Conservation (phyloP, 805 yeast genomes). For the Zygoascus ofunaensis region DNA sequence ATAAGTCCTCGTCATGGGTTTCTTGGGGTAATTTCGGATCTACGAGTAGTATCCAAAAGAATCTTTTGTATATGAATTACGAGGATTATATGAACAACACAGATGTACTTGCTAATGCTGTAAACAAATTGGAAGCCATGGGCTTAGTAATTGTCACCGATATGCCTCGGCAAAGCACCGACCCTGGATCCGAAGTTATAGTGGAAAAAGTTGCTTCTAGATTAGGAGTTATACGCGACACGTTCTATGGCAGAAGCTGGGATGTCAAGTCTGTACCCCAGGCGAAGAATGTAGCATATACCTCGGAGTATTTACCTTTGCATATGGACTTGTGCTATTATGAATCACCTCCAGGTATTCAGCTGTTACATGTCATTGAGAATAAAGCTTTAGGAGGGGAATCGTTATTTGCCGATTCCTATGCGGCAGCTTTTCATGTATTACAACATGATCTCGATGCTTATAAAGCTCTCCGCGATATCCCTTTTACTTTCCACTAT, state of each 20-base stretch:
- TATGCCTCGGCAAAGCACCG: constrained; percentile 36
- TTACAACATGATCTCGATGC: constrained; percentile 50
- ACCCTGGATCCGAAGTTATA: constrained; percentile 18
- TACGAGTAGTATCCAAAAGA: constrained; percentile 19
- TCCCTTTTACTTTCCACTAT: constrained; percentile 65
- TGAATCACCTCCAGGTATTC: constrained; percentile 76
- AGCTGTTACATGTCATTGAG: constrained; percentile 47
- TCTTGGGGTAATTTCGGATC: constrained; percentile 5
- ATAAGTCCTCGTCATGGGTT: constrained; percentile 20
- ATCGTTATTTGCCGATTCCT: constrained; percentile 60
- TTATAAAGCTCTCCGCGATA: constrained; percentile 47
- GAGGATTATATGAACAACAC: constrained; percentile 34
- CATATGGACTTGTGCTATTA: constrained; percentile 73
- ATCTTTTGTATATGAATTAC: constrained; percentile 25
- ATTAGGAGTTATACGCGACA: constrained; percentile 60
- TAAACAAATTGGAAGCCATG: constrained; percentile 41
- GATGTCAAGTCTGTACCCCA: constrained; percentile 47
- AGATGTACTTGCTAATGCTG: constrained; percentile 30
- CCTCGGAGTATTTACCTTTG: constrained; percentile 53
- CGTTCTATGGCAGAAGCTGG: constrained; percentile 64
- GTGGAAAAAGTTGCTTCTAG: constrained; percentile 41
- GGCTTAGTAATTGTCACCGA: constrained; percentile 51
- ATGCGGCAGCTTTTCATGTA: constrained; percentile 52
- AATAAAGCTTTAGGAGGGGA: constrained; percentile 52
- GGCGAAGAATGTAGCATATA: constrained; percentile 64